Base-by-base conservation (phyloP, 495 filamentous ascomycete genomes). In the Neurospora sp. region DNA sequence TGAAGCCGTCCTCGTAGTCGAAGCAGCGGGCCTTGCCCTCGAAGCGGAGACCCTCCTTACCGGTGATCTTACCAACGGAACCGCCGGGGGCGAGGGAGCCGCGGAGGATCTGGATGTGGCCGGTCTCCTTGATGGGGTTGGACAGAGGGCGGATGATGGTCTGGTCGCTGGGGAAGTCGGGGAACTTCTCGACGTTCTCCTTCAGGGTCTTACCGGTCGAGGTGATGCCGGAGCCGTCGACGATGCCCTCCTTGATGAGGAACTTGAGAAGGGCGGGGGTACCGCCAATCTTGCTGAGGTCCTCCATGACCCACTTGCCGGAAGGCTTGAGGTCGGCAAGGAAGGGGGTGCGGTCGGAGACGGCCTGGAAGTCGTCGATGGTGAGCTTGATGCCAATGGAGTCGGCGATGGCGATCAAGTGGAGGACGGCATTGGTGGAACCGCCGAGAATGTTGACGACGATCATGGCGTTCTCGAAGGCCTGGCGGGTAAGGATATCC, bases 381-480 rank as follows among this genome's bases (percentile, higher is more conserved):
- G 90, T 96, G 71, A 99, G 90, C 81, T 96, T 92, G 78, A 99
- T 88, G 80, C 94, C 96, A 37, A 97, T 96, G 14, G 91, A 88
- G 81, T 98, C 92, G 70, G 96, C 96, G 40, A 99, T 98, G 75
- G 96, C 96, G 80, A 99, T 95, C 61, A 99, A 84, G 82, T 99
- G 96, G 22, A 99, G 90, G 44, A 99, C 96, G 53, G 96, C 96
- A 81, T 99, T 99, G 73, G 96, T 99, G 68, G 93, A 97, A 71
- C 96, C 96, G 65, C 96, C 96, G 10, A 94, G 94, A 76, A 98
- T 95, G 86, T 92, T 97, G 75, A 97, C 90, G 6, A 99, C 84
- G 10, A 94, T 88, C 96, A 99, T 98, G 77, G 96, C 96, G 78
- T 99, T 93, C 81, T 98, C 96, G 77, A 99, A 94, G 4, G 96